phyloP scores from a whole-genome alignment of 345 rosid genomes.

The Clausena lansium region DNA sequence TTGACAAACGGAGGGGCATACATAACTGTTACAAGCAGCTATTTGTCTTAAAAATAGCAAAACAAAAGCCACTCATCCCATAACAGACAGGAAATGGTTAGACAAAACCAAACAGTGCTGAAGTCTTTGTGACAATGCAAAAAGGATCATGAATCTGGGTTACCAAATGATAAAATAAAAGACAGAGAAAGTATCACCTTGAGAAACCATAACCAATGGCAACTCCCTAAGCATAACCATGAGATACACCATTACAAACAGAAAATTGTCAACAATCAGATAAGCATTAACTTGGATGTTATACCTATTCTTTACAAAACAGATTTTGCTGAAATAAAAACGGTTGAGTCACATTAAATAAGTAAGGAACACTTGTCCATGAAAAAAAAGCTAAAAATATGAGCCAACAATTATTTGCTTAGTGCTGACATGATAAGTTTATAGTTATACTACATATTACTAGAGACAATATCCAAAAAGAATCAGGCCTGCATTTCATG shows the following conservation, averaged over 20 bases:
- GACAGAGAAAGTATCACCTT: neutral
- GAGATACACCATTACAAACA: neutral
- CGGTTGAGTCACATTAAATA: neutral
- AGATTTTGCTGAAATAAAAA: neutral
- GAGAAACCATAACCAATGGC: neutral
- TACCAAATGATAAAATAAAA: neutral
- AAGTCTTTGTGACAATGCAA: neutral
- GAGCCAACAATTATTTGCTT: neutral
- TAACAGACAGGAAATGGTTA: conserved; percentile 3
- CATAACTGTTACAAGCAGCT: conserved; percentile 4
- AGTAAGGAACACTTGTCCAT: neutral
- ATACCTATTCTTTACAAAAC: neutral
- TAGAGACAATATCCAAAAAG: neutral
- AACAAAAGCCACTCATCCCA: neutral
- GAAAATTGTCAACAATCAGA: neutral
- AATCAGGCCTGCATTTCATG: neutral
- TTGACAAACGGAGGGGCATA: neutral
- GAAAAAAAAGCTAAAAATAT: neutral
- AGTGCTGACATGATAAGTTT: neutral
- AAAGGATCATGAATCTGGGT: neutral
- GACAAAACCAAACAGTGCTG: neutral
- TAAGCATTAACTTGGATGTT: neutral
- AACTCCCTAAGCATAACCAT: neutral
- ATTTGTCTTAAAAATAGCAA: neutral
- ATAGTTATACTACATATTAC: neutral